Base-by-base conservation (phyloP, 208 protist genomes). In the Wallacemonas collosoma region DNA sequence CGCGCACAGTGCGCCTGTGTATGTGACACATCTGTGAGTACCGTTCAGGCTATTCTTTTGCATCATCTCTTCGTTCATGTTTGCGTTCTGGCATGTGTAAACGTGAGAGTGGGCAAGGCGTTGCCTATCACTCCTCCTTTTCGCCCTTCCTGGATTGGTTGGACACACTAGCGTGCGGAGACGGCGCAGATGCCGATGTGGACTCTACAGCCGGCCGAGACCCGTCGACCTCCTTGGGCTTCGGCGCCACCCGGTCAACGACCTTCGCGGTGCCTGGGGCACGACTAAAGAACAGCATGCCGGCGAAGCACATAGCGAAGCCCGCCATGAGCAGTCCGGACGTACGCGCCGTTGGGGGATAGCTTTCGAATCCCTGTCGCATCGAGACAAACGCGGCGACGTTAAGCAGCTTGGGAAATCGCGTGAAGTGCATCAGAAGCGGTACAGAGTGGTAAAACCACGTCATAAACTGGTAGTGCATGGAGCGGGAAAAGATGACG, bases 391-490 rank as follows among this genome's bases (percentile, higher is more conserved):
- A 76, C 6, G 72, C 61, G n/a, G 68, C 63, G 44, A 85, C 56
- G 41, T 76, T 72, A 36, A 90, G 48, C 54, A 75, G 9, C 26
- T 73, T 58, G 6, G 85, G 80, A 43, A 82, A 75, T 6, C 72
- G 71, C 12, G 83, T 93, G 51, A 72, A 82, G 55, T 71, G 72
- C 26, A 89, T 71, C 26, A 87, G 67, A n/a, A 98, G 82, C 6
- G 94, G 93, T 8, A 98, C 54, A 5, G 76, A 76, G 68, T 97
- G 89, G 73, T 91, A 96, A 80, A 98, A 98, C 92, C 95, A 98
- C 11, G 76, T 68, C 64, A 97, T 93, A 75, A 98, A 98, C 85
- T 98, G 96, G 73, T 94, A 98, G 75, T 99, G 96, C n/a, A 99
- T 48, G 3, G 85, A 85, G 47, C 96, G 83, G 5, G 88, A 71